phyloP scores from a whole-genome alignment of 352 stramenopile species.

The Pythium dissimile region DNA sequence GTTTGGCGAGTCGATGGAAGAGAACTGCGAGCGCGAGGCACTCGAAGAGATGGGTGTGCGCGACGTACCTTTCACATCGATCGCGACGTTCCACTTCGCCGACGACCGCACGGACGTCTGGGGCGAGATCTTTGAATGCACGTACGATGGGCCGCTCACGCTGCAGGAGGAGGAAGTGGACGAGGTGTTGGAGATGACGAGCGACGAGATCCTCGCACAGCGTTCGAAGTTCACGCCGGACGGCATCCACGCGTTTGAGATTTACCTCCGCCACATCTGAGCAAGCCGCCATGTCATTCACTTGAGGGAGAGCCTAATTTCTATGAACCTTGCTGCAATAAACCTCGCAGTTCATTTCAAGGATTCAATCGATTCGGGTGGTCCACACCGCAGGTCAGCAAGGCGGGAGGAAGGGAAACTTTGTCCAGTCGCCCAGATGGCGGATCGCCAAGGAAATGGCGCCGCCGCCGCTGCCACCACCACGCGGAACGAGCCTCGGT shows the following conservation, averaged over 20 bases:
- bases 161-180: conserved; percentile 78
- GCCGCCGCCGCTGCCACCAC: not conserved
- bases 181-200: conserved; percentile 71
- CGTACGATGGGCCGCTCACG: conserved; percentile 56
- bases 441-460: not conserved
- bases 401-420: conserved; percentile 8
- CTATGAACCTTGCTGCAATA: not conserved
- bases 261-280: conserved; percentile 39
- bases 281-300: not conserved
- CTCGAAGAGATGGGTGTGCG: conserved; percentile 84
- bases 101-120: conserved; percentile 64
- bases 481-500: too few species aligned
- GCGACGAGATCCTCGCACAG: conserved; percentile 61
- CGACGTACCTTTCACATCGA: conserved; percentile 42
- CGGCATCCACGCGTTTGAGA: conserved; percentile 74
- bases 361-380: conserved; percentile 15
- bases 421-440: not conserved
- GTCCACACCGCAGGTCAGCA: not conserved
- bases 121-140: conserved; percentile 76
- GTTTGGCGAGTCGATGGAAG: conserved; percentile 62
- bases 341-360: conserved; percentile 4
- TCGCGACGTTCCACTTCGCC: conserved; percentile 69
- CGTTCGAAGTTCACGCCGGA: conserved; percentile 73
- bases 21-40: conserved; percentile 67
- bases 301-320: not conserved